These are phyloP conservation scores for Calocybe gangraenosa DNA, from an alignment of 768 basidiomycete genomes.

Conservation along the genomic window DNA sequence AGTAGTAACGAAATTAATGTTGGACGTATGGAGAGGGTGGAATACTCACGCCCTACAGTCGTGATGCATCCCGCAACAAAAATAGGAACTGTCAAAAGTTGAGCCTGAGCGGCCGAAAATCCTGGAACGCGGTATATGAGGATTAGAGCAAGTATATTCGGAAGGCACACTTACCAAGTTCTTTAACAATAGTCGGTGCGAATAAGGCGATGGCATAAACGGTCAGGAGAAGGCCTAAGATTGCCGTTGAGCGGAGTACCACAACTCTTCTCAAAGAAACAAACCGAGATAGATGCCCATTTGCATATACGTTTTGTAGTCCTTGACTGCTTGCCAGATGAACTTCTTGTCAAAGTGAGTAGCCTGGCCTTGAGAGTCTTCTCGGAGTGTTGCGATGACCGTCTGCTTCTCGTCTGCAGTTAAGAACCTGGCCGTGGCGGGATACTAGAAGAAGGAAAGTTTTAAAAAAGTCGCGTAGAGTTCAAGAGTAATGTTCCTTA, in stretches of 20 bases:
- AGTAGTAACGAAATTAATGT: too few relatives aligned
- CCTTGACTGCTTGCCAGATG: conserved; percentile 43
- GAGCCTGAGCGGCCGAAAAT: conserved; percentile 45
- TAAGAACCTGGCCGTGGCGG: conserved; percentile 55
- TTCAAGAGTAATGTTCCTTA: conserved; percentile 20
- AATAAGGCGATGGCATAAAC: conserved; percentile 43
- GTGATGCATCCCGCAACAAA: conserved; percentile 42
- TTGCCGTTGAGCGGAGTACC: background rate
- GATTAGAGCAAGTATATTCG: background rate
- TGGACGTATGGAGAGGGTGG: background rate
- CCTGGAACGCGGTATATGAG: conserved; percentile 17
- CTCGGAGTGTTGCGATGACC: conserved; percentile 37
- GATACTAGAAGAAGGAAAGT: conserved; percentile 33
- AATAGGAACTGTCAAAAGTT: conserved; percentile 48
- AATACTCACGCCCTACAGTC: conserved; percentile 29
- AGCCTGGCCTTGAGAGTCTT: conserved; percentile 40
- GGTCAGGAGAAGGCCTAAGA: conserved; percentile 35
- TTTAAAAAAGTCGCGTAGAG: background rate
- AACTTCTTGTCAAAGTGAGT: conserved; percentile 42
- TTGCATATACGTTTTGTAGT: conserved; percentile 41
- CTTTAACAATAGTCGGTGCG: conserved; percentile 45
- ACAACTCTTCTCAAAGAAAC: background rate
- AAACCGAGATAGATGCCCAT: conserved; percentile 40
- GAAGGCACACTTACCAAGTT: conserved; percentile 26
- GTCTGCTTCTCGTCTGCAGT: conserved; percentile 36